phyloP scores from a whole-genome alignment of 495 filamentous ascomycete species.

The Penicillium subrubescens region DNA sequence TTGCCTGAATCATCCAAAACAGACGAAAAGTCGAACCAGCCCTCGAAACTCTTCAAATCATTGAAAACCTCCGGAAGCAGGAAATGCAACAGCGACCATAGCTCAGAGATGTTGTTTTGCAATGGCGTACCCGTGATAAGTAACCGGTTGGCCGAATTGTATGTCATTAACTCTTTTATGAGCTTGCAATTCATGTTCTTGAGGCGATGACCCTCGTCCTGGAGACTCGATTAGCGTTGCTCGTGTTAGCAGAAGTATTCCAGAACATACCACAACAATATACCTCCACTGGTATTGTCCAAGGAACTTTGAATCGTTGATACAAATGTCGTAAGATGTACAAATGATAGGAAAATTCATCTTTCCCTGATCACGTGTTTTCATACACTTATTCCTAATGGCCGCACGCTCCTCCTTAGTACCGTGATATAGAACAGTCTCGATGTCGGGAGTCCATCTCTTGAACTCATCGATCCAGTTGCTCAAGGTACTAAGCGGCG shows the following conservation, averaged over 20 bases:
- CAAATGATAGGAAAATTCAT: constrained; percentile 84
- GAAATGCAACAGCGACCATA: constrained; percentile 96
- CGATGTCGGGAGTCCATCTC: constrained; percentile 84
- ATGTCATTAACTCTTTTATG: constrained; percentile 82
- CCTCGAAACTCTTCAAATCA: constrained; percentile 85
- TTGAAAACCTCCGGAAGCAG: constrained; percentile 90
- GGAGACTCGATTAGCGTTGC: constrained; percentile 14
- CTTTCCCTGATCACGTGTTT: constrained; percentile 59
- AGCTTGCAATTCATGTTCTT: constrained; percentile 96
- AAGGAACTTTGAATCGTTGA: constrained; percentile 81
- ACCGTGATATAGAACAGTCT: constrained; percentile 88
- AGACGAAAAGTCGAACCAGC: constrained; percentile 94
- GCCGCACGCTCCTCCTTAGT: constrained; percentile 69
- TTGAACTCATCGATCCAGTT: constrained; percentile 98
- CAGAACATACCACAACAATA: constrained; percentile 79
- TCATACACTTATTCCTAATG: constrained; percentile 66
- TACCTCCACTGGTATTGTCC: constrained; percentile 89
- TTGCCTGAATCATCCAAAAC: constrained; percentile 75
- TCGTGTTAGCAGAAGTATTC: neutral
- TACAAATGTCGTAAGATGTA: constrained; percentile 93
- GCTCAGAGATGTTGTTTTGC: constrained; percentile 92
- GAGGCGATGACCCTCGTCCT: constrained; percentile 95
- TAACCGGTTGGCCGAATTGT: constrained; percentile 84
- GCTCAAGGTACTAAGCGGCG: constrained; percentile 85
- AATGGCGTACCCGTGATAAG: constrained; percentile 94